Conservation (phyloP, 495 filamentous ascomycete species). For the Saxophila tyrrhenica region DNA sequence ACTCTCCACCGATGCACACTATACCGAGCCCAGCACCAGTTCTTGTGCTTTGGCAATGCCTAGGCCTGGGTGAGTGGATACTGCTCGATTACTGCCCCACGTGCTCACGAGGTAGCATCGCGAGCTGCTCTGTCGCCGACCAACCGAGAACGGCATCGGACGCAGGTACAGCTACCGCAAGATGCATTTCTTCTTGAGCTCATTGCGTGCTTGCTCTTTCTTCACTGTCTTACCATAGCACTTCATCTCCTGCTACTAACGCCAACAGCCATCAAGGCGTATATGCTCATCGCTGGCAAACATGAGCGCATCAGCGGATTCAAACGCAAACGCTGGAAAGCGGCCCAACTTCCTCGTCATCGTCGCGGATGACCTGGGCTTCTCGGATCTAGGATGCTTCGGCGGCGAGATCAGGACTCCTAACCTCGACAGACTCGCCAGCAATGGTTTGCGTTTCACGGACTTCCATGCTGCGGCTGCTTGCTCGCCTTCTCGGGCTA, state of each 20-base stretch:
- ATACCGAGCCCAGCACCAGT: too few relatives aligned
- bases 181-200: too few relatives aligned
- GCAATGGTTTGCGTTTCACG: slow-evolving; percentile 46
- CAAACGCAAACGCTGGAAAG: slow-evolving; percentile 28
- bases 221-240: not conserved
- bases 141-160: not conserved
- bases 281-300: slow-evolving; percentile 16
- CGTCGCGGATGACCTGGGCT: slow-evolving; percentile 25
- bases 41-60: too few relatives aligned
- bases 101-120: too few relatives aligned
- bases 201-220: not conserved
- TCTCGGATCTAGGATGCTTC: slow-evolving; percentile 50
- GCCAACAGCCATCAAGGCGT: not conserved
- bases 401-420: slow-evolving; percentile 54
- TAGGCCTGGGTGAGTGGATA: too few relatives aligned
- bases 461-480: slow-evolving; percentile 54
- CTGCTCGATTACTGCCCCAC: too few relatives aligned
- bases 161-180: not conserved
- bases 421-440: slow-evolving; percentile 46
- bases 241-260: not conserved
- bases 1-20: too few relatives aligned
- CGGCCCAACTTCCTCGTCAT: slow-evolving; percentile 54
- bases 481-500: slow-evolving; percentile 53
- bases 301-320: slow-evolving; percentile 19
- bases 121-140: too few relatives aligned